Base-by-base conservation (phyloP, 1,284 basidiomycete species). In the Sanghuangporus weigelae region DNA sequence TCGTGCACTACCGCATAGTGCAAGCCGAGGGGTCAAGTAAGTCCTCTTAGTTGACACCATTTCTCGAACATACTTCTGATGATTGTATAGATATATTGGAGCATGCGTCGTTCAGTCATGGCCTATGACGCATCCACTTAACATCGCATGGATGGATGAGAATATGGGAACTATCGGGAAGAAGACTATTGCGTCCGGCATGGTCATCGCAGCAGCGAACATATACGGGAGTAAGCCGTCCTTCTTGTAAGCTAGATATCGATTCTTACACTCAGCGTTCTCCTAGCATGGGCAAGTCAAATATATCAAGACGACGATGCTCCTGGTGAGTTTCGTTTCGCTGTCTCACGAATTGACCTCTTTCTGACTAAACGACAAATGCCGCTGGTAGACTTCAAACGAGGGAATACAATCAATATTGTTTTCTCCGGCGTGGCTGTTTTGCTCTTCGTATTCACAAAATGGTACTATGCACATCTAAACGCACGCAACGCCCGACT, bases 81-180 rank as follows among this genome's bases (percentile, higher is more conserved):
- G 5, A 3, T n/a, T 44, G 8, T 44, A 10, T 57, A 73, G 71
- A 60, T 73, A 76, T 57, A 68, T 75, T 39, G 75, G 74, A 4
- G 76, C 73, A 3, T 67, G 75, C 7, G 63, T 76, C 49, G 71
- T 76, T 0, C 73, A 75, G 8, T 74, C 73, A 5, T 77, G 75
- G 75, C 76, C 76, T 4, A 73, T 71, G 36, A 76, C 73, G 1
- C 76, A 77, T 63, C 76, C 76, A 3, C 67, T 77, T 31, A 77
- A 76, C 54, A 74, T 77, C 50, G 76, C 75, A 0, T 77, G 76
- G 76, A 75, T 77, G 71, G 72, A 74, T 0, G 75, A 77, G 60
- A 77, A 77, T 58, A 76, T 74, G 7, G 75, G 74, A 66, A 73
- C 72, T 57, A 64, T 73, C 31, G 74, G 74, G 14, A 75, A 74